Evolutionary conservation across 495 filamentous ascomycete genomes (phyloP), one percentile per base, ranked within the genome.

Genomic region (Rostrohypoxylon terebratum): DNA sequence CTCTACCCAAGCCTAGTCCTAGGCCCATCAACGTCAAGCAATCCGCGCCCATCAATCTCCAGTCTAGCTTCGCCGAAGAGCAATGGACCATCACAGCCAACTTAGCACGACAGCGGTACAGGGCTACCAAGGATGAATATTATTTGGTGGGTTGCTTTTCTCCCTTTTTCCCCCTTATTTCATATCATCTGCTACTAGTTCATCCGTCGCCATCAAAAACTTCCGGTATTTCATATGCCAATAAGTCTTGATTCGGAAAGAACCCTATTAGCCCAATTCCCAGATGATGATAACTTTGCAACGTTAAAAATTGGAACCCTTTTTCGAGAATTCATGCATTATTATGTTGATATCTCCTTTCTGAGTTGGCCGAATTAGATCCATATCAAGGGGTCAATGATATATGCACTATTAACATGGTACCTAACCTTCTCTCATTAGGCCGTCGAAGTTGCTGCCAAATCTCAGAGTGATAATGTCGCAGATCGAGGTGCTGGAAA

Each of bases 391-490:
- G 23, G 10, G 6, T n/a, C 9, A 16, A 45, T 45, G n/a, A 45
- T 36, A 36, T 34, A 18, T 10, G 28, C 6, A 28, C 28, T 28
- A 4, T 28, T 59, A 28, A 2, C 16, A 10, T 1, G 4, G 23
- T 42, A 21, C 20, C 73, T 68, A 57, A 78, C 40, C 14, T 10
- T 72, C 5, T 36, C 21, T 60, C 10, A 13, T 1, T 45, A 86
- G 83, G 79, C 78, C n/a, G 71, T 86, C 40, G 83, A 81, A 63
- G 66, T 82, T 45, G 80, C 77, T 31, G 82, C 84, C 36, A 80
- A 82, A 74, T 81, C 82, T 18, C 82, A 82, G 65, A 61, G 79
- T 1, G 83, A 85, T 58, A 80, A 79, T 65, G 69, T 80, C 7
- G 53, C 68, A 3, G 80, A 82, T 31, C 77, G 77, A 20, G 77